phyloP scores from a whole-genome alignment of 2,329 filamentous ascomycete genomes.

The Chrysoporthe austroafricana region DNA sequence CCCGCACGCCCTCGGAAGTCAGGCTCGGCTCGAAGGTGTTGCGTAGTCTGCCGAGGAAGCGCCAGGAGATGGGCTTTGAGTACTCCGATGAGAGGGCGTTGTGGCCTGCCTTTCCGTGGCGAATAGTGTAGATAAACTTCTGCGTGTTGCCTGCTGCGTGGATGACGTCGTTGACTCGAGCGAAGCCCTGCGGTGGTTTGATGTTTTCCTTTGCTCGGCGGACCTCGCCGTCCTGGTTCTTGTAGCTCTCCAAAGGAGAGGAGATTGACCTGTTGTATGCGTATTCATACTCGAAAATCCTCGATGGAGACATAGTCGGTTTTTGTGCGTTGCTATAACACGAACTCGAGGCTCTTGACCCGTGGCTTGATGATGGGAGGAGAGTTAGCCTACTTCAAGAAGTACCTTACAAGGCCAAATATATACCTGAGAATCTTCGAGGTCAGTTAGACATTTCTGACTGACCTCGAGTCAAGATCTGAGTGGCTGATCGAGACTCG shows the following conservation, averaged over 20 bases:
- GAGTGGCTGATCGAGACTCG: background rate
- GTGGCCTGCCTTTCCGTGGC: conserved; percentile 23
- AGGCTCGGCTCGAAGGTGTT: conserved; percentile 19
- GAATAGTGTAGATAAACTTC: conserved; percentile 23
- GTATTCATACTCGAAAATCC: conserved; percentile 10
- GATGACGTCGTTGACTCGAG: background rate
- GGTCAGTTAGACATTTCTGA: background rate
- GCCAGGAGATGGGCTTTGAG: conserved; percentile 21
- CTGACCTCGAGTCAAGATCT: background rate
- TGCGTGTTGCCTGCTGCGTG: background rate
- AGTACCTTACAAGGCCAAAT: background rate
- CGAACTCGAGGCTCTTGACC: background rate
- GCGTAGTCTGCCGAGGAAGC: conserved; percentile 15
- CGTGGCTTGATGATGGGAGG: background rate
- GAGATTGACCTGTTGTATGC: conserved; percentile 14
- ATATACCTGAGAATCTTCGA: background rate
- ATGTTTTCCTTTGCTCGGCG: conserved; percentile 10
- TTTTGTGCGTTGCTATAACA: background rate
- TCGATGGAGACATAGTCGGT: background rate
- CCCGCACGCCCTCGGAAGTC: background rate
- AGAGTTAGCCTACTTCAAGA: background rate
- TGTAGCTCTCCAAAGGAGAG: conserved; percentile 1
- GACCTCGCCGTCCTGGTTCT: conserved; percentile 12
- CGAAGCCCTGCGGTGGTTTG: conserved; percentile 1
- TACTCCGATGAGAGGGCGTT: conserved; percentile 15